Evolutionary conservation across 495 filamentous ascomycete species (phyloP).

Genomic region (Pseudotulostoma volvatum): DNA sequence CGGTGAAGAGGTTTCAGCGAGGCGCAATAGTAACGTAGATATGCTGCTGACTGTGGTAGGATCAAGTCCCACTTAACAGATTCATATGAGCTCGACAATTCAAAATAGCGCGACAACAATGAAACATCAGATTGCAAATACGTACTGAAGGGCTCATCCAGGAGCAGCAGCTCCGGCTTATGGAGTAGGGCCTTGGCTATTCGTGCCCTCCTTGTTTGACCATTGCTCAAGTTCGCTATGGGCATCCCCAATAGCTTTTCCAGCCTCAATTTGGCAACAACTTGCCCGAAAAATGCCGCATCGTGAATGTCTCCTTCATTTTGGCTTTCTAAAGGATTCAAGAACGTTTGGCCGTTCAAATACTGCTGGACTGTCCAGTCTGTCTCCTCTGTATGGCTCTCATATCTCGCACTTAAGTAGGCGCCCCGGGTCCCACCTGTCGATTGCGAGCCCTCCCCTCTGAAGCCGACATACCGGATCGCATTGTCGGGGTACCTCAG

Average conservation of each 20-base stretch:
- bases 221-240: conserved; percentile 79
- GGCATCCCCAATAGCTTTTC: conserved; percentile 54
- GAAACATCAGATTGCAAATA: conserved; percentile 2
- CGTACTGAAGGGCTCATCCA: conserved; percentile 87
- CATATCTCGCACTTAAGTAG: conserved; percentile 85
- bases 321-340: conserved; percentile 49
- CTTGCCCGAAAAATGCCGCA: conserved; percentile 32
- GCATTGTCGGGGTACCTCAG: conserved; percentile 43
- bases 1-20: conserved; percentile 48
- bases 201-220: conserved; percentile 70
- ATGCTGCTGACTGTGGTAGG: conserved; percentile 55
- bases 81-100: not conserved
- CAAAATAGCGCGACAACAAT: not conserved
- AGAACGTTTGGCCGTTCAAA: conserved; percentile 55
- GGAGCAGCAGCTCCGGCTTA: conserved; percentile 61
- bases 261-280: conserved; percentile 51
- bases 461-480: conserved; percentile 73
- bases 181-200: conserved; percentile 73
- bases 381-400: conserved; percentile 67
- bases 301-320: conserved; percentile 27
- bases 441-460: conserved; percentile 37
- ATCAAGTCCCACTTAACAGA: conserved; percentile 60
- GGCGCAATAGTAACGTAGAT: conserved; percentile 45
- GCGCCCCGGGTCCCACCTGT: conserved; percentile 46
- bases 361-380: conserved; percentile 75